Evolutionary conservation across 176 grass and related monocot genomes (phyloP), one percentile per base, ranked within the genome.

Genomic region (Musa beccarii): DNA sequence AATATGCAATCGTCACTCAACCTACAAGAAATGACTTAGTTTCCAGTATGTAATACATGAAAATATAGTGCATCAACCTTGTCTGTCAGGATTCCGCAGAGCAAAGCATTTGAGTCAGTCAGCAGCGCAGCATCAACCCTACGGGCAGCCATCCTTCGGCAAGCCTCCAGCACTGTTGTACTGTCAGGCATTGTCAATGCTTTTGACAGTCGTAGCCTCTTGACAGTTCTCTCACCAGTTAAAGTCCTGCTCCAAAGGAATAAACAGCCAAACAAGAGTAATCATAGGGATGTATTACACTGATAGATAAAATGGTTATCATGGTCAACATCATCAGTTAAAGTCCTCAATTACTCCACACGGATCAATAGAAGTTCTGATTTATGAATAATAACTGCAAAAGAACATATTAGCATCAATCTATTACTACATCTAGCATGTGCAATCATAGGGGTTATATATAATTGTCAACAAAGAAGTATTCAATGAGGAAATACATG

Each of bases 41-140:
- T 51, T 70, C 29, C 12, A 56, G 8, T 26, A 2, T 28, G 23
- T 9, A 43, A 43, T 62, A 0, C 9, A 52, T 52, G 56, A 9
- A 66, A 59, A 2, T 8, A 14, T 11, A 2, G 5, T 15, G n/a
- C 9, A 2, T 51, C 68, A 70, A 91, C 88, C 92, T 89, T 96
- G 75, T 92, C 82, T 13, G 89, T 96, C 8, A 96, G 80, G 77
- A 96, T 96, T 66, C 89, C 92, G 49, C 89, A 89, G 62, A 96
- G 89, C 75, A 96, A 71, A 1, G 89, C 78, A 59, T 92, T 96
- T 19, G 86, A 87, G 78, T 96, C 86, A 34, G 86, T 96, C 62
- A 96, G 86, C 17, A 96, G 82, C 9, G 83, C 89, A 4, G 89
- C 92, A 63, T 92, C 84, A 11, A 81, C 89, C 73, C 86, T 62